A percentile compares a stretch with the other conserved stretches of the same genome.
phyloP scores from a whole-genome alignment of 1,139 yeast species.

The Chernovozyma sophiae-reginae region DNA sequence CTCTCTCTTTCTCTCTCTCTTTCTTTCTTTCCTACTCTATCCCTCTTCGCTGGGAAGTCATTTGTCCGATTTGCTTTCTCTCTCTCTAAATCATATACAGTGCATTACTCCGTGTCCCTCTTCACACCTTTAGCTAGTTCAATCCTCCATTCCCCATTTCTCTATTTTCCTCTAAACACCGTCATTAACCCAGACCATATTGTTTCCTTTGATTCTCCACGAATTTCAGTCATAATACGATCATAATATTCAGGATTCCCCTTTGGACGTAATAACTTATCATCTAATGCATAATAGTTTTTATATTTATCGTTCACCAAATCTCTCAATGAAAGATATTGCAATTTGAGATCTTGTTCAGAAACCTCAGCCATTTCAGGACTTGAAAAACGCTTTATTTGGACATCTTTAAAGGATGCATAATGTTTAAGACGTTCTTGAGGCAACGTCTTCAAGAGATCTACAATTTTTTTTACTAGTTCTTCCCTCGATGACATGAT shows the following conservation, averaged over 20 bases:
- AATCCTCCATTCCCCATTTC: too few relatives aligned
- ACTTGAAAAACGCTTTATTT: constrained; percentile 48
- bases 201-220: constrained; percentile 70
- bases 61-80: too few relatives aligned
- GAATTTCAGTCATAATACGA: constrained; percentile 64
- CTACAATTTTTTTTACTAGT: constrained; percentile 32
- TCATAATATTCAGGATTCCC: constrained; percentile 81
- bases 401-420: constrained; percentile 64
- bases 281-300: constrained; percentile 59
- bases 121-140: too few relatives aligned
- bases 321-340: constrained; percentile 55
- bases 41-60: too few relatives aligned
- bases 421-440: constrained; percentile 63
- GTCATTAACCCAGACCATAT: constrained; percentile 63
- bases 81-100: too few relatives aligned
- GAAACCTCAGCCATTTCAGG: constrained; percentile 21
- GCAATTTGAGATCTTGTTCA: constrained; percentile 55
- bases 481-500: constrained; percentile 15
- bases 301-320: constrained; percentile 60
- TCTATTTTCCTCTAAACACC: constrained; percentile 61
- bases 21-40: too few relatives aligned
- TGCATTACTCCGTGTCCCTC: too few relatives aligned
- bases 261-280: constrained; percentile 66
- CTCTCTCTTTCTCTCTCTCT: too few relatives aligned
- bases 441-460: constrained; percentile 48